Percentiles rank a stretch among this genome's conserved stretches.
Conservation (phyloP, 2,329 filamentous ascomycete species). For the Diplocarpon mali region DNA sequence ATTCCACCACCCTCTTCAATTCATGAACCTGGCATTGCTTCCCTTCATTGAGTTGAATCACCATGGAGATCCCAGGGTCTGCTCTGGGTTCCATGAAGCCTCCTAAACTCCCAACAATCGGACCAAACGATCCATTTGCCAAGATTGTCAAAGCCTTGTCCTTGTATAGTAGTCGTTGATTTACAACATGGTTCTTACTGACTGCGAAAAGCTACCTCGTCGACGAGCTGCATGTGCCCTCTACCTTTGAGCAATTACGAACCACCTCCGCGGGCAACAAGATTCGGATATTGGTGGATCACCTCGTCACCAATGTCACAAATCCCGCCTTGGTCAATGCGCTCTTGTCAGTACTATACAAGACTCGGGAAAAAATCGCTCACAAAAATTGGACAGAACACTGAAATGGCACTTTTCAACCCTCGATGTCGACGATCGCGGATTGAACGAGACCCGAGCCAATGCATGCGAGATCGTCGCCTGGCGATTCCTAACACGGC, state of each 20-base stretch:
- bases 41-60: not conserved
- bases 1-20: no score
- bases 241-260: constrained; percentile 63
- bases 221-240: constrained; percentile 51
- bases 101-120: constrained; percentile 38
- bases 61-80: constrained; percentile 6
- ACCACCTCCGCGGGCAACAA: constrained; percentile 52
- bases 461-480: constrained; percentile 72
- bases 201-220: constrained; percentile 42
- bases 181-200: constrained; percentile 1
- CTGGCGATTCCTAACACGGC: constrained; percentile 62
- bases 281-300: constrained; percentile 47
- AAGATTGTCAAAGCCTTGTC: constrained; percentile 57
- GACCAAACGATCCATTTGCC: constrained; percentile 47
- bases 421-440: constrained; percentile 47
- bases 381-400: constrained; percentile 37
- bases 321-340: constrained; percentile 64
- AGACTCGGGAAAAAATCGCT: not conserved
- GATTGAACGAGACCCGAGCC: constrained; percentile 56
- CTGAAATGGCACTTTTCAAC: constrained; percentile 64
- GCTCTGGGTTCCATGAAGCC: constrained; percentile 1
- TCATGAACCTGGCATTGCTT: no score
- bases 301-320: constrained; percentile 50
- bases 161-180: constrained; percentile 32
- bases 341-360: constrained; percentile 46